Conservation (phyloP, 2,329 filamentous ascomycete species). For the Celoporthe dispersa region DNA sequence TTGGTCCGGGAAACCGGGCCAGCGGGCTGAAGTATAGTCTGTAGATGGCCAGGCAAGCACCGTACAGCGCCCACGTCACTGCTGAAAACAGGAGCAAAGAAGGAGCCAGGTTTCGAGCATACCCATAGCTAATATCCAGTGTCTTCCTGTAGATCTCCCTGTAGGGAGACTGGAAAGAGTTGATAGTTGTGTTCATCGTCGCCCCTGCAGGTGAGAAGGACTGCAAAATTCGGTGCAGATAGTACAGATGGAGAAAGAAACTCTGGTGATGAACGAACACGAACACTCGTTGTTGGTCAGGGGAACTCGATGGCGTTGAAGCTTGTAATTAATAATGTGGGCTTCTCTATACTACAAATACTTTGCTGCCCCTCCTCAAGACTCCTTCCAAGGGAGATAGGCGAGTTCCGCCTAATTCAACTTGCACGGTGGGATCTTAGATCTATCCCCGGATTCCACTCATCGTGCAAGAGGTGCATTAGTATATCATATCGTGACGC, state of each 20-base stretch:
- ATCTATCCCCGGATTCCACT: neutral
- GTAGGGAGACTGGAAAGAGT: neutral
- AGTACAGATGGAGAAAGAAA: neutral
- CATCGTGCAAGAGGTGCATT: neutral
- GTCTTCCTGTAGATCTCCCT: neutral
- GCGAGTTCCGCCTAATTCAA: neutral
- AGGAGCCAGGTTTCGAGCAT: neutral
- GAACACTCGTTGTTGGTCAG: neutral
- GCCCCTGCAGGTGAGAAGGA: neutral
- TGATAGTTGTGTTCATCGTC: neutral
- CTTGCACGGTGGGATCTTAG: neutral
- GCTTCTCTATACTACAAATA: neutral
- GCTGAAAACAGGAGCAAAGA: neutral
- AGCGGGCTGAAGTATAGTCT: conserved; percentile 10
- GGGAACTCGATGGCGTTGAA: neutral
- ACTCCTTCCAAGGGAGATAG: neutral
- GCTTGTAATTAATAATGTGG: neutral
- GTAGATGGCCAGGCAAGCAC: neutral
- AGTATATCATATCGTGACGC: neutral
- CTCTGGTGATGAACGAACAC: neutral
- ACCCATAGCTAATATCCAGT: neutral
- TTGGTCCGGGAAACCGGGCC: conserved; percentile 11
- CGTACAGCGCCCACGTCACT: neutral
- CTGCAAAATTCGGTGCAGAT: neutral
- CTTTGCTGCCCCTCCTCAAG: neutral